Base-by-base conservation (phyloP, 164 flowering plant species). In the Kalanchoe fedtschenkoi region DNA sequence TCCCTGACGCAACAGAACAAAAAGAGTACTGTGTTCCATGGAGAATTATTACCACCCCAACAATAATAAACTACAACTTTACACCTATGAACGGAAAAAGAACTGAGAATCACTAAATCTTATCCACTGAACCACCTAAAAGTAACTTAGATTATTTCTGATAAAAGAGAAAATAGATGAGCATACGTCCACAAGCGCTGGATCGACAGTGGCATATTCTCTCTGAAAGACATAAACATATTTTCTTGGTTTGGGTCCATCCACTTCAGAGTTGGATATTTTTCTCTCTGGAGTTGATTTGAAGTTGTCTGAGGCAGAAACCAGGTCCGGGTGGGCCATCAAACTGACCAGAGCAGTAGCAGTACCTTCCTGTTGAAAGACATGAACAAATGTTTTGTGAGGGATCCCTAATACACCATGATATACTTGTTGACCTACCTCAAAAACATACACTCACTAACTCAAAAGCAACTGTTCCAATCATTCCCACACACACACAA, bases 171-270 rank as follows among this genome's bases (percentile, higher is more conserved):
- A 42, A 53, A 16, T n/a, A 28, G 53, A 37, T 17, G 41, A 44
- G 59, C 74, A 39, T 80, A 93, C 98, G 77, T 93, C 78, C 7
- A 88, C 95, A 54, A 78, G 69, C 10, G 80, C 75, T 71, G 97
- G 98, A 68, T 93, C 75, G 28, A 89, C 92, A 2, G 89, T 88
- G n/a, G 97, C 98, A 73, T 76, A 93, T 78, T 93, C 97, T 75
- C 95, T 82, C 69, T 93, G 98, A 61, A 89, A 93, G 17, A 93
- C 34, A 68, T 93, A 89, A 57, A 93, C 95, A 77, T 69, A 78
- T 72, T 72, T 89, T 15, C 61, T 59, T 5, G 11, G 61, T 14
- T 46, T 43, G 60, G 75, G 35, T 22, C 57, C 65, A 57, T 41
- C 76, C 1, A 41, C 72, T 61, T 68, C 76, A 54, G 65, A 56